A percentile compares a stretch with the other conserved stretches of the same genome.
Evolutionary conservation across 78 protist species (phyloP).

Genomic region (Monocercomonoides exilis): DNA sequence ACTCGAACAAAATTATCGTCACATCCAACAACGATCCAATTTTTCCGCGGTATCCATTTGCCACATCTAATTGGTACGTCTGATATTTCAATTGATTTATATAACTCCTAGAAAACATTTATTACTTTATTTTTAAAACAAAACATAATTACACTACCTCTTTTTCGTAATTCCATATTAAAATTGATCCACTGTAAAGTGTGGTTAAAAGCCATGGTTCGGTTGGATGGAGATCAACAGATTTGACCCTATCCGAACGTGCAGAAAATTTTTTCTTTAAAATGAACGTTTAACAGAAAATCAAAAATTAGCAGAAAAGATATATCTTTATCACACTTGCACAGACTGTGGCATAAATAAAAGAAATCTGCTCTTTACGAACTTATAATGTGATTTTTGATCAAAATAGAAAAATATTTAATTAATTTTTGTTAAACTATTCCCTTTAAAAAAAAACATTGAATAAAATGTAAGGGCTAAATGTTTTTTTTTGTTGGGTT

Average conservation of each 20-base stretch:
- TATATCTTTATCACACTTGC: too few species aligned
- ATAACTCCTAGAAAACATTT: background rate
- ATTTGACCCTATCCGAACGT: constrained; percentile 91
- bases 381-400: too few species aligned
- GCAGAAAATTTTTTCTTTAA: constrained; percentile 62
- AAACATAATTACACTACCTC: constrained; percentile 76
- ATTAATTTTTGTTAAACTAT: too few species aligned
- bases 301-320: too few species aligned
- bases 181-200: constrained; percentile 84
- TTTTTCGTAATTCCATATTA: constrained; percentile 86
- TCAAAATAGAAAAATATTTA: too few species aligned
- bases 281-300: too few species aligned
- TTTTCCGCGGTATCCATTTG: constrained; percentile 82
- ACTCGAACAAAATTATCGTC: constrained; percentile 83
- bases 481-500: too few species aligned
- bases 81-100: background rate
- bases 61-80: constrained; percentile 71
- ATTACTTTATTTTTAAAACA: constrained; percentile 50
- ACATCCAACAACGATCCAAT: constrained; percentile 85
- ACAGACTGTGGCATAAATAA: too few species aligned
- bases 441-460: too few species aligned
- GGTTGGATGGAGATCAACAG: constrained; percentile 91
- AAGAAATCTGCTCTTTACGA: too few species aligned
- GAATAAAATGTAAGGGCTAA: too few species aligned
- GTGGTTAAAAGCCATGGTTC: constrained; percentile 88